Evolutionary conservation across 306 rosid species (phyloP), one percentile per base, ranked within the genome.

Genomic region (Pterocarpus macrocarpus): DNA sequence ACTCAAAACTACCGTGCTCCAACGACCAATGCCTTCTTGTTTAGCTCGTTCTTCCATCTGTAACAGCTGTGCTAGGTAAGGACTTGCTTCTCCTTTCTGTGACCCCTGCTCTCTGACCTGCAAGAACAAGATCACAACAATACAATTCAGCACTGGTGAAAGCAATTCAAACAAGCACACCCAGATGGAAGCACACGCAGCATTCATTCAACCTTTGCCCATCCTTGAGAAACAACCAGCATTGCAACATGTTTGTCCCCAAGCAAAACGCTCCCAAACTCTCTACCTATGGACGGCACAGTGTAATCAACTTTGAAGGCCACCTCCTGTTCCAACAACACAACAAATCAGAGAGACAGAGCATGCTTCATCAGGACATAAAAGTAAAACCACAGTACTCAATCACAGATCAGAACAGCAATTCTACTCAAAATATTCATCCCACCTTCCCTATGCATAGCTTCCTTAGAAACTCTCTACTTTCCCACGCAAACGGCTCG

Each of bases 401-500:
- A 73, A 53, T 62, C 62, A 53, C 62, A 53, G 53, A 79, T 58
- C 17, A 28, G 5, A 34, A 34, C 47, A 34, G 11, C 61, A 57
- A 59, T 22, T 22, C 28, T 8, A 28, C 56, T 2, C 10, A 11
- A 38, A 14, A 43, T 2, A 12, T 59, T 82, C 4, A 32, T 8
- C 71, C 47, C 64, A 93, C 99, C 99, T 93, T 90, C 81, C 99
- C 99, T 44, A 93, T 84, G 86, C 94, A 90, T 76, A 88, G 92
- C 65, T 93, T 93, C 83, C 99, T 90, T 71, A 96, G 83, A 82
- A 73, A 94, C 88, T 96, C 99, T 61, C 94, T 93, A 85, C 99
- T 96, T 6, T 92, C 92, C 99, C 99, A 96, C 53, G 99, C 99
- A 83, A 90, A 96, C 56, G 99, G 92, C 85, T 96, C 99, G 56